phyloP scores from a whole-genome alignment of 352 stramenopile genomes.

The Phytophthora uliginosa region DNA sequence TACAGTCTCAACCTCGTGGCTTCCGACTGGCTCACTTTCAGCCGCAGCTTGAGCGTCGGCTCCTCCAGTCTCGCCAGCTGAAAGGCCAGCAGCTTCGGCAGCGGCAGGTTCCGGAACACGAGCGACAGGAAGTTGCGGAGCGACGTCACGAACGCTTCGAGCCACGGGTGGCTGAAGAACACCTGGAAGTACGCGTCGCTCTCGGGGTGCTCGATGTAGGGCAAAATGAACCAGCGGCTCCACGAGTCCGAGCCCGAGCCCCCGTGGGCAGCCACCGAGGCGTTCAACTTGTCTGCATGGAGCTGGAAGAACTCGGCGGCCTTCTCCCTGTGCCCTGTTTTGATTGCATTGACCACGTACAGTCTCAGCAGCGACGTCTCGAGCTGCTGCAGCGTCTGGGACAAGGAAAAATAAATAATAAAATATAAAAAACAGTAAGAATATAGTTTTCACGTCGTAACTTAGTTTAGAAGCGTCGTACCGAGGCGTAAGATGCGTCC shows the following conservation, averaged over 20 bases:
- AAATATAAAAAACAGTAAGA: slow-evolving; percentile 5
- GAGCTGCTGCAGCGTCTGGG: slow-evolving; percentile 72
- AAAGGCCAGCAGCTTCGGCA: slow-evolving; percentile 83
- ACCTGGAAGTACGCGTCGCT: slow-evolving; percentile 78
- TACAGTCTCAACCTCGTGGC: slow-evolving; percentile 66
- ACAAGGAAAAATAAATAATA: slow-evolving; percentile 5
- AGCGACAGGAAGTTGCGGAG: slow-evolving; percentile 85
- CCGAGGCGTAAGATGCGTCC: slow-evolving; percentile 73
- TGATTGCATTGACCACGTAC: slow-evolving; percentile 85
- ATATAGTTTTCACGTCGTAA: neutral
- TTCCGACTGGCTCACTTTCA: slow-evolving; percentile 81
- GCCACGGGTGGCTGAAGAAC: slow-evolving; percentile 82
- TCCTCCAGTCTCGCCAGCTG: slow-evolving; percentile 78
- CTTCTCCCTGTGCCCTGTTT: slow-evolving; percentile 74
- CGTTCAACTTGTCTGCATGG: slow-evolving; percentile 75
- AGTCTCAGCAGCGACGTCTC: slow-evolving; percentile 75
- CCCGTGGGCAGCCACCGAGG: slow-evolving; percentile 36
- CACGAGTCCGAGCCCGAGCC: slow-evolving; percentile 54
- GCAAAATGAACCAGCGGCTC: slow-evolving; percentile 87
- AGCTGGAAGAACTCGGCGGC: slow-evolving; percentile 80
- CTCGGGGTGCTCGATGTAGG: slow-evolving; percentile 82
- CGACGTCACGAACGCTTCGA: slow-evolving; percentile 76
- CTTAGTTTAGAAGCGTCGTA: slow-evolving; percentile 26
- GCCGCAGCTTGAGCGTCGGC: slow-evolving; percentile 70
- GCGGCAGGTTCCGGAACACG: slow-evolving; percentile 78